Evolutionary conservation across 2,329 filamentous ascomycete species (phyloP).

Genomic region (Tolypocladium album): DNA sequence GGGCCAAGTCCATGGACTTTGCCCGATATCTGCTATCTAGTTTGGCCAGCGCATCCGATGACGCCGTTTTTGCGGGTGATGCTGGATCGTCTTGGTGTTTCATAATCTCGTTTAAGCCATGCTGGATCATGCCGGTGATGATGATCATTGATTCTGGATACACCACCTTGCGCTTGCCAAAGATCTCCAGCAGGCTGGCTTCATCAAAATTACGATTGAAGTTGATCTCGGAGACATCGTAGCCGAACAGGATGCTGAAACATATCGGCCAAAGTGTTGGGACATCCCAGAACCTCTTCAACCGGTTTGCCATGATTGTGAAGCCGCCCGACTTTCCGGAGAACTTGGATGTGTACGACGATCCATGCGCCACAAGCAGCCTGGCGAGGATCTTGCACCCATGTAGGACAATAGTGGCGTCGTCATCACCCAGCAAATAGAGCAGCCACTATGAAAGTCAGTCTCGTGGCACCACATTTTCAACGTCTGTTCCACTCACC

Average conservation of each 20-base stretch:
- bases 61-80: conserved; percentile 29
- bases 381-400: conserved; percentile 76
- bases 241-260: conserved; percentile 79
- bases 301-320: conserved; percentile 66
- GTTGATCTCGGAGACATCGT: conserved; percentile 65
- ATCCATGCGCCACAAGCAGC: conserved; percentile 72
- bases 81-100: conserved; percentile 50
- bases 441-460: conserved; percentile 61
- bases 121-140: conserved; percentile 78
- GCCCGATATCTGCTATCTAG: conserved; percentile 27
- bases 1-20: conserved; percentile 56
- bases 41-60: conserved; percentile 3
- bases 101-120: conserved; percentile 63
- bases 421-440: conserved; percentile 79
- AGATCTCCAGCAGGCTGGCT: conserved; percentile 62
- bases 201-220: conserved; percentile 65
- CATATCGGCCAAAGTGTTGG: conserved; percentile 78
- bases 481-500: conserved; percentile 32
- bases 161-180: conserved; percentile 56
- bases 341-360: conserved; percentile 77
- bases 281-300: conserved; percentile 84
- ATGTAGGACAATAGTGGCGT: conserved; percentile 71
- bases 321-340: conserved; percentile 77
- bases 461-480: not conserved
- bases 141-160: conserved; percentile 72